Conservation (phyloP, 345 rosid genomes). For the Draba incana region DNA sequence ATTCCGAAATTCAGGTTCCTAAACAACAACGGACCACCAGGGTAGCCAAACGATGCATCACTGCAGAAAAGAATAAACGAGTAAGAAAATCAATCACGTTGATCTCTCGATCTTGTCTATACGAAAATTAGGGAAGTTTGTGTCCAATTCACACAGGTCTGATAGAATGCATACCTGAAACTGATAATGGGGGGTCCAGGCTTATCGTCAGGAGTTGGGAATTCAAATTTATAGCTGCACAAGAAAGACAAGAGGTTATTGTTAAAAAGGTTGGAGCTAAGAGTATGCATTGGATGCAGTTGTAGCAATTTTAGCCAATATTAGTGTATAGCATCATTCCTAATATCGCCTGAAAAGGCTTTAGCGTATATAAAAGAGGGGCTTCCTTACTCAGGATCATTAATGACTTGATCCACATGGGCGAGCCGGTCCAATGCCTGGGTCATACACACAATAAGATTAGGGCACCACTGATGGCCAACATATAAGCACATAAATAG, state of each 20-base stretch:
- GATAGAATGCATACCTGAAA: no score
- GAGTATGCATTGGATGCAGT: constrained; percentile 1
- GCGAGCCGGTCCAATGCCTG: constrained; percentile 96
- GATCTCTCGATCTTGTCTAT: constrained; percentile 9
- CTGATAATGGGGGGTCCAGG: constrained; percentile 98
- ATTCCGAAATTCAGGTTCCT: constrained; percentile 97
- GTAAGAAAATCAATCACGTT: constrained; percentile 14
- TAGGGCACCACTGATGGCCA: constrained; percentile 21
- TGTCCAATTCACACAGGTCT: constrained; percentile 22
- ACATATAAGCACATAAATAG: constrained; percentile 30
- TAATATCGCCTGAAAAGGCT: not conserved
- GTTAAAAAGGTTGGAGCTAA: constrained; percentile 7
- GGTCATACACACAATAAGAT: constrained; percentile 34
- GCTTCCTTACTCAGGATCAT: constrained; percentile 91
- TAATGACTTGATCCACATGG: constrained; percentile 85
- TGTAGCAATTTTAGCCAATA: constrained; percentile 17
- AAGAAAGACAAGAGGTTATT: constrained; percentile 31
- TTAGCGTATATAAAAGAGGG: constrained; percentile 29
- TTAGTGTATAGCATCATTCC: constrained; percentile 21
- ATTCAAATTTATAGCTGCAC: constrained; percentile 97
- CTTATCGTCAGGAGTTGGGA: constrained; percentile 98
- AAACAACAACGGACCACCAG: constrained; percentile 86
- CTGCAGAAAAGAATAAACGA: constrained; percentile 49
- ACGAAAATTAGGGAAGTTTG: constrained; percentile 16
- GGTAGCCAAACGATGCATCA: constrained; percentile 98